phyloP scores from a whole-genome alignment of 495 filamentous ascomycete genomes.

The Penicillium longicatenatum region DNA sequence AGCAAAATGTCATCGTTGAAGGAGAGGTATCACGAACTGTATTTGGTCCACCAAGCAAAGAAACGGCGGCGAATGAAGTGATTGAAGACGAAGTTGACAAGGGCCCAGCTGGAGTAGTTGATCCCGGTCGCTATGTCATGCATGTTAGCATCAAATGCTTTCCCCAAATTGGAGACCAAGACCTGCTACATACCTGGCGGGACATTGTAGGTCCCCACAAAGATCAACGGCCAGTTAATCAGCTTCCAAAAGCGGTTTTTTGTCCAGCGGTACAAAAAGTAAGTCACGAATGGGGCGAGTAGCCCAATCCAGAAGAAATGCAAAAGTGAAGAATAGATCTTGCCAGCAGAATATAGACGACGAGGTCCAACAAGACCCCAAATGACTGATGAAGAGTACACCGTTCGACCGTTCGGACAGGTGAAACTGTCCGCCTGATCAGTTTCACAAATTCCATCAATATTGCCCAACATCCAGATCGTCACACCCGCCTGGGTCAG shows the following conservation, averaged over 20 bases:
- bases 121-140: slow-evolving; percentile 42
- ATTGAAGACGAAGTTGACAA: slow-evolving; percentile 47
- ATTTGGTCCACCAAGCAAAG: slow-evolving; percentile 6
- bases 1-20: not conserved
- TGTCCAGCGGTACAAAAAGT: slow-evolving; percentile 37
- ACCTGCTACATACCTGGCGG: slow-evolving; percentile 28
- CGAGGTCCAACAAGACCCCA: slow-evolving; percentile 45
- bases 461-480: slow-evolving; percentile 44
- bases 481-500: slow-evolving; percentile 44
- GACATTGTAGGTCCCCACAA: slow-evolving; percentile 47
- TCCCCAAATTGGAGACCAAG: not conserved
- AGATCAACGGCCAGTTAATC: slow-evolving; percentile 50
- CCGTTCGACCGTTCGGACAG: slow-evolving; percentile 44
- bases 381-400: slow-evolving; percentile 43
- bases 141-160: not conserved
- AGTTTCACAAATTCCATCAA: slow-evolving; percentile 36
- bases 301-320: slow-evolving; percentile 43
- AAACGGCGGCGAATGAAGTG: slow-evolving; percentile 3
- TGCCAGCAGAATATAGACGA: slow-evolving; percentile 23
- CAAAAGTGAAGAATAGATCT: slow-evolving; percentile 30
- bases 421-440: slow-evolving; percentile 39
- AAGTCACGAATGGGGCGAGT: slow-evolving; percentile 33
- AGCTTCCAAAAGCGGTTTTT: slow-evolving; percentile 37
- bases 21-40: not conserved
- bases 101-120: slow-evolving; percentile 51